These are phyloP conservation scores for Emericellopsis terricola DNA, from an alignment of 495 filamentous ascomycete genomes.

Conservation along the genomic window DNA sequence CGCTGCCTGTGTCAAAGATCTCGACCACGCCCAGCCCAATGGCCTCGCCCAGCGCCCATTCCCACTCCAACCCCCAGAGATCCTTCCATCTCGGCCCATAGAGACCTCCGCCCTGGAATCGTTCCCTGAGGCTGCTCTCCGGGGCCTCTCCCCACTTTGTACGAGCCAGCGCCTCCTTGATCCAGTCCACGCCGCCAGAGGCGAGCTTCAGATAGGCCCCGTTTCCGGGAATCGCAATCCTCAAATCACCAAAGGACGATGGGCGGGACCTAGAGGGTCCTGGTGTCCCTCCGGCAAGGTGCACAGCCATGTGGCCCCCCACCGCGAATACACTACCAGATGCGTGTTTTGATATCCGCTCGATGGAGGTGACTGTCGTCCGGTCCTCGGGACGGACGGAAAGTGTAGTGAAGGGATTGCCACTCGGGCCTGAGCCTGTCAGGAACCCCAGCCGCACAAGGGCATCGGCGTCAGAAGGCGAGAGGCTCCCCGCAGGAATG, in stretches of 20 bases:
- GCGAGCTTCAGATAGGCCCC: constrained; percentile 62
- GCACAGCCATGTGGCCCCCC: constrained; percentile 38
- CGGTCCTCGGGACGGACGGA: constrained; percentile 34
- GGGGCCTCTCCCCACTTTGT: constrained; percentile 47
- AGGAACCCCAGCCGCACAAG: constrained; percentile 60
- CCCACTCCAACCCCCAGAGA: constrained; percentile 57
- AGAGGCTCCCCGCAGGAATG: constrained; percentile 18
- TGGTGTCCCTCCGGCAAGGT: constrained; percentile 28
- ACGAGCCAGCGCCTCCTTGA: constrained; percentile 46
- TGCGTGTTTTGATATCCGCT: constrained; percentile 33
- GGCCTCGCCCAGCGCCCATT: constrained; percentile 63
- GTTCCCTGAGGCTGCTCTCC: constrained; percentile 46
- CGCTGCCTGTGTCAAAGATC: constrained; percentile 68
- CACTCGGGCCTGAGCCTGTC: constrained; percentile 21
- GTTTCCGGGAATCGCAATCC: constrained; percentile 53
- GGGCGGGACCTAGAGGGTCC: constrained; percentile 3
- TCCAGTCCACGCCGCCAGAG: constrained; percentile 42
- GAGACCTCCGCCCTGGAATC: constrained; percentile 55
- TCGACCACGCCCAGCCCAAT: constrained; percentile 67
- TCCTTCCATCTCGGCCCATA: constrained; percentile 59
- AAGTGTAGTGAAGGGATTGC: constrained; percentile 20
- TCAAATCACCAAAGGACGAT: constrained; percentile 16
- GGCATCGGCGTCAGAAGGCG: constrained; percentile 15
- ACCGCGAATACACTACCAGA: constrained; percentile 46
- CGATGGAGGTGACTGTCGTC: constrained; percentile 31